These are phyloP conservation scores for Curvularia spicifera DNA, from an alignment of 2,329 filamentous ascomycete genomes.

Conservation along the genomic window DNA sequence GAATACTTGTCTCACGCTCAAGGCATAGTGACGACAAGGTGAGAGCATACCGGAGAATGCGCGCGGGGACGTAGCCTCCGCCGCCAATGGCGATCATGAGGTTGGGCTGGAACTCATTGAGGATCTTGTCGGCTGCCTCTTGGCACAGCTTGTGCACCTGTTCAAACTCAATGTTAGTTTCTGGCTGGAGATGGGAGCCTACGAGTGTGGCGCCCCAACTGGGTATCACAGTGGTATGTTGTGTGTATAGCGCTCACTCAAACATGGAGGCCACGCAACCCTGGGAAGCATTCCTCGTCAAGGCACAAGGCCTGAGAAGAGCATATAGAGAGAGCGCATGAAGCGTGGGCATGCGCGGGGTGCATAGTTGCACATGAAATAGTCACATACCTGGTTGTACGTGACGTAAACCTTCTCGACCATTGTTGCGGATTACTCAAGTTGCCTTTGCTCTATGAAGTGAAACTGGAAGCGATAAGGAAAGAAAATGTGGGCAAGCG, in stretches of 20 bases:
- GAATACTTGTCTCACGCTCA: too few relatives aligned
- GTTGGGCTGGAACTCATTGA: conserved; percentile 86
- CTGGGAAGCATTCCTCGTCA: background rate
- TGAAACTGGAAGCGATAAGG: background rate
- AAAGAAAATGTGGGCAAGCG: background rate
- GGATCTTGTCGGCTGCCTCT: conserved; percentile 78
- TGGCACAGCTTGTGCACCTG: conserved; percentile 98
- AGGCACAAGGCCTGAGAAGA: background rate
- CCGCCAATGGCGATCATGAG: conserved; percentile 99
- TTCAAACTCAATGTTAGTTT: conserved; percentile 17
- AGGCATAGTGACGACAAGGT: background rate
- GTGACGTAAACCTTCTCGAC: conserved; percentile 53
- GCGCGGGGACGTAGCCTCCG: conserved; percentile 94
- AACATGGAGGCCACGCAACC: background rate
- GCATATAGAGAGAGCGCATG: conserved; percentile 14
- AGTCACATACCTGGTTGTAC: conserved; percentile 51
- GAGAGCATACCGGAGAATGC: conserved; percentile 76
- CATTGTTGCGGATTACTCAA: conserved; percentile 37
- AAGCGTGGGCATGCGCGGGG: conserved; percentile 10
- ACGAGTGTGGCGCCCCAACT: background rate
- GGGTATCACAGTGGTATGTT: background rate
- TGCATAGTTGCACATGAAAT: conserved; percentile 18
- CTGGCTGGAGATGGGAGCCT: background rate
- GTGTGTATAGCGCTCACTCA: background rate
- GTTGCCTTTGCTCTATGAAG: background rate